Evolutionary conservation across 768 basidiomycete genomes (phyloP).

Genomic region (Leccinellum rugosiceps): DNA sequence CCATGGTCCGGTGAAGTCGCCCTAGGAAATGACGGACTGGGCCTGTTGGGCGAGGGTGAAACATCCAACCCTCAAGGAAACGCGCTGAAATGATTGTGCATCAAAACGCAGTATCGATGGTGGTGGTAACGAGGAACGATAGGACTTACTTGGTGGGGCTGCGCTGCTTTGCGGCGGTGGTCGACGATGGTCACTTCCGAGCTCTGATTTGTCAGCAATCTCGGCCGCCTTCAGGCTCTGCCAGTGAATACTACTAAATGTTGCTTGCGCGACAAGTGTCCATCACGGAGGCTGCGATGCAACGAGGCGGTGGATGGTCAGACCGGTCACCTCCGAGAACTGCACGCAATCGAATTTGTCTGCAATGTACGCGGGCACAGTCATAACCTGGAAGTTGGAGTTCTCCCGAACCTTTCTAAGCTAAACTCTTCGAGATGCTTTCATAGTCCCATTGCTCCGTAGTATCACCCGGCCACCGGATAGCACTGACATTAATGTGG

Average conservation of each 20-base stretch:
- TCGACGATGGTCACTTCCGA: not conserved
- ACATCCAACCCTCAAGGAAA: constrained; percentile 22
- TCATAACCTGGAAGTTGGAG: not conserved
- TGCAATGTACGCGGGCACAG: not conserved
- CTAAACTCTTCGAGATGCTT: not conserved
- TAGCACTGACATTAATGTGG: not conserved
- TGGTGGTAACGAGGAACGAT: constrained; percentile 9
- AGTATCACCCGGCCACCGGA: not conserved
- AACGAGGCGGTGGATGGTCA: constrained; percentile 16
- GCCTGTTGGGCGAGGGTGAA: constrained; percentile 21
- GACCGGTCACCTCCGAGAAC: not conserved
- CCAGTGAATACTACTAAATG: too few relatives aligned
- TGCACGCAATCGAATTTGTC: not conserved
- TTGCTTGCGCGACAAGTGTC: constrained; percentile 1
- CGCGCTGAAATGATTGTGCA: constrained; percentile 13
- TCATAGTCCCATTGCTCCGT: not conserved
- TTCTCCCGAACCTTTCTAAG: not conserved
- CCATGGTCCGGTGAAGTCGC: constrained; percentile 27
- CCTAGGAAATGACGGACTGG: constrained; percentile 16
- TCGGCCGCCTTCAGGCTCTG: too few relatives aligned
- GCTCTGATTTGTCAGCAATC: constrained; percentile 16
- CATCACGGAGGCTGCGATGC: constrained; percentile 8
- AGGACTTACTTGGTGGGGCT: constrained; percentile 7
- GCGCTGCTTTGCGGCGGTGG: not conserved
- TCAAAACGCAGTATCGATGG: constrained; percentile 20